phyloP scores from a whole-genome alignment of 31 red algal species.

The Pterothamnion heteromorphum region DNA sequence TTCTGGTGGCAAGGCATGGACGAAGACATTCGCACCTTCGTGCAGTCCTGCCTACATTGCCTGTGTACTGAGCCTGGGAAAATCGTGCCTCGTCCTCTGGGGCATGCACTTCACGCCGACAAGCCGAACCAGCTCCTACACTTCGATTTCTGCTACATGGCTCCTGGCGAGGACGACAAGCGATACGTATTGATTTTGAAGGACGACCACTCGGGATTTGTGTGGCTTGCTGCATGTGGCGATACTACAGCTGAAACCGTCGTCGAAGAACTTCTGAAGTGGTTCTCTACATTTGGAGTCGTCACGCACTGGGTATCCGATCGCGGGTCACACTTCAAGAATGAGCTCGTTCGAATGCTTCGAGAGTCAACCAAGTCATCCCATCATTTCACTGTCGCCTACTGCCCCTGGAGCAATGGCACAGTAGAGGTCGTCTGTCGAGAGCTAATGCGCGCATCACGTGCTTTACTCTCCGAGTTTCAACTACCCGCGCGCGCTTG shows the following conservation, averaged over 20 bases:
- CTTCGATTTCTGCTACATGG: slow-evolving; percentile 47
- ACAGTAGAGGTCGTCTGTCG: slow-evolving; percentile 52
- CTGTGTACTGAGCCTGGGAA: neutral
- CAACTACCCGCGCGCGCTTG: neutral
- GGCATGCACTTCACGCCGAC: neutral
- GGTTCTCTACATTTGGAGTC: slow-evolving; percentile 42
- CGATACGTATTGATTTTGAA: slow-evolving; percentile 28
- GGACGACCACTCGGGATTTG: neutral
- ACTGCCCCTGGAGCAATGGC: slow-evolving; percentile 53
- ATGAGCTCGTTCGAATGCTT: slow-evolving; percentile 2
- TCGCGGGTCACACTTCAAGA: slow-evolving; percentile 53
- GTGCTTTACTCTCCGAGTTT: slow-evolving; percentile 31
- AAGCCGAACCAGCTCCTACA: slow-evolving; percentile 17
- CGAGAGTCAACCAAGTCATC: neutral
- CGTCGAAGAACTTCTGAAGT: neutral
- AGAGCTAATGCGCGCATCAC: neutral
- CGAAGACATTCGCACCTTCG: neutral
- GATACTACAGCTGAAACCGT: neutral
- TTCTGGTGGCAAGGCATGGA: neutral
- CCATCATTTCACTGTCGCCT: slow-evolving; percentile 51
- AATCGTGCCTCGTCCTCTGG: slow-evolving; percentile 21
- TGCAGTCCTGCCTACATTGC: slow-evolving; percentile 43
- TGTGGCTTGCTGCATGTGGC: neutral
- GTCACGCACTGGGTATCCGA: slow-evolving; percentile 35
- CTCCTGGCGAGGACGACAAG: neutral